These are phyloP conservation scores for Saturnispora silvae DNA, from an alignment of 805 yeast species.

Conservation along the genomic window DNA sequence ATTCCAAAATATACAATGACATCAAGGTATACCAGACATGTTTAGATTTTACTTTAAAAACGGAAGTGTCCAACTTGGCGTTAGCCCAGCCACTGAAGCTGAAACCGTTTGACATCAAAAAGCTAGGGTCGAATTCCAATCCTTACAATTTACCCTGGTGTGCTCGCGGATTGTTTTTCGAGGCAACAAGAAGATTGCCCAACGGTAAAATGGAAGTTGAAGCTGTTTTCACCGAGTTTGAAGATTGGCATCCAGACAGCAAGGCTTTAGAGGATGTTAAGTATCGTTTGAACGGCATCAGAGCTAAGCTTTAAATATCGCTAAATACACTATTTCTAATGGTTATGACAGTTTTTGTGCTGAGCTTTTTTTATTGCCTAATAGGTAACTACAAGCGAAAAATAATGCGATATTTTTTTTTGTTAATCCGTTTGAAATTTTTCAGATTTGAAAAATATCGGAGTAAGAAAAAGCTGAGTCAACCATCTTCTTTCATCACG, in stretches of 20 bases:
- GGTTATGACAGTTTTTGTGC: no score
- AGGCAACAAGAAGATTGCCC: conserved; percentile 24
- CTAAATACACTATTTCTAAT: no score
- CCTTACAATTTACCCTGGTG: conserved; percentile 92
- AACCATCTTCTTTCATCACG: neutral
- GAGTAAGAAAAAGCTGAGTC: conserved; percentile 2
- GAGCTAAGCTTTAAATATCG: conserved; percentile 19
- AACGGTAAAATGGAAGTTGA: conserved; percentile 48
- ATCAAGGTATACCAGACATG: conserved; percentile 77
- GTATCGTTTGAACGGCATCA: conserved; percentile 34
- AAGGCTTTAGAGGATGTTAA: conserved; percentile 76
- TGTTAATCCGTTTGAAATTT: neutral
- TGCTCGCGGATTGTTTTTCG: conserved; percentile 70
- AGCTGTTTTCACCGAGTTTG: conserved; percentile 59
- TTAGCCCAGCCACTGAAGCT: conserved; percentile 23
- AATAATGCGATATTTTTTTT: neutral
- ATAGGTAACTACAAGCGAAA: conserved; percentile 3
- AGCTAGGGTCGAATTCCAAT: conserved; percentile 46
- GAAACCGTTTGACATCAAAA: conserved; percentile 46
- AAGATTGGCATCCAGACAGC: conserved; percentile 78
- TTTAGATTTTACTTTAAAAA: conserved; percentile 60
- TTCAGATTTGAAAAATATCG: neutral
- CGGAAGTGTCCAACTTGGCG: conserved; percentile 31
- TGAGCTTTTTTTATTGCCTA: no score
- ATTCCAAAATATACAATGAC: conserved; percentile 80